Base-by-base conservation (phyloP, 2,329 filamentous ascomycete species). In the Ampelomyces quisqualis region DNA sequence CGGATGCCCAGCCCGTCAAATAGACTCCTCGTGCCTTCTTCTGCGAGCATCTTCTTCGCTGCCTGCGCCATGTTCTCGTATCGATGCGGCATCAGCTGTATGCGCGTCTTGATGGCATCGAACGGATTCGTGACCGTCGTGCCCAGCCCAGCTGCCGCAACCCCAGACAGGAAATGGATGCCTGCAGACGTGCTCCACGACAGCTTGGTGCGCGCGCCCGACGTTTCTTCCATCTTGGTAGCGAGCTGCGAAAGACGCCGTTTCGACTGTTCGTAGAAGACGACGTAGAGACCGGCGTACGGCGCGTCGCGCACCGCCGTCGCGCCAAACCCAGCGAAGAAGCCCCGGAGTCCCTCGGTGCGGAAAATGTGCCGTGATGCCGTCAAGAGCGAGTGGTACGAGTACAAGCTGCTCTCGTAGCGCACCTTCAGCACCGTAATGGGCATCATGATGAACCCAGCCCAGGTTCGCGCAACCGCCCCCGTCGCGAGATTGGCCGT, bases 341-440 rank as follows among this genome's bases (percentile, higher is more conserved):
- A 94, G 0, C 91, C 93, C 20, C 84, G 80, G 3, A 87, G 40
- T 0, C 93, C 90, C 54, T 91, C 84, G 0, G 74, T 80, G 6
- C 76, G 75, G 37, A 85, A 71, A 19, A 97, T 96, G 54, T 93
- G 88, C 22, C 73, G 74, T 1, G 79, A 82, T 0, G 93, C 93
- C 24, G 81, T 77, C 27, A 78, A 70, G 17, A 97, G 74, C 1
- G 88, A 91, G 17, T 78, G 78, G 71, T 97, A 97, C 3, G 81
- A 73, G 72, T 96, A 98, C 29, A 91, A 74, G 47, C 79, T 90
- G 18, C 86, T 91, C 69, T 98, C 93, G 64, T 95, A 97, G 30
- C 93, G 87, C 29, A 97, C 93, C 65, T 98, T 98, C 60, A 98
- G 85, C 30, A 98, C 85, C 1, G 93, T 98, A 46, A 97, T 81